Conservation (phyloP, 2,329 filamentous ascomycete species). For the Blumeriella jaapii region DNA sequence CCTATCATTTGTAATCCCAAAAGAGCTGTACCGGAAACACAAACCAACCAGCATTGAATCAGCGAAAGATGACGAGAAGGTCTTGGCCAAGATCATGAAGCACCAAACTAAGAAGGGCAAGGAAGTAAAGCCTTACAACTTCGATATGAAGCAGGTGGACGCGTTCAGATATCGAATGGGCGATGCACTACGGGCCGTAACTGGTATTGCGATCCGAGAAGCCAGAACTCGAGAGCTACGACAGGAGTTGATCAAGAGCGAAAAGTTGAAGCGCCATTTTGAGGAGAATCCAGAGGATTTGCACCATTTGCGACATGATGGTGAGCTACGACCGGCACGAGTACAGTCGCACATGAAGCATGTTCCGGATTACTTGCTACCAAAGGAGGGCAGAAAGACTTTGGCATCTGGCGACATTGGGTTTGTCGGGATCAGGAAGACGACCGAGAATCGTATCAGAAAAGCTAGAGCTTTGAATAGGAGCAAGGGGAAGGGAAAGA, state of each 20-base stretch:
- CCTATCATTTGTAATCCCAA: conserved; percentile 85
- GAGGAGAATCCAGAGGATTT: conserved; percentile 92
- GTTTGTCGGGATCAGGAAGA: conserved; percentile 58
- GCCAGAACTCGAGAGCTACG: conserved; percentile 79
- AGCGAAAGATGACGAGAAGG: conserved; percentile 72
- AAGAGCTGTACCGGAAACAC: conserved; percentile 75
- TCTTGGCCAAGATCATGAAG: conserved; percentile 67
- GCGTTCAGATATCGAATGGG: conserved; percentile 92
- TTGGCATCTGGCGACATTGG: conserved; percentile 56
- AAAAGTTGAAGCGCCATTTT: conserved; percentile 90
- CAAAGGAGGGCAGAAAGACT: conserved; percentile 59
- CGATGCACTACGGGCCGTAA: conserved; percentile 83
- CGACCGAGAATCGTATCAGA: conserved; percentile 34
- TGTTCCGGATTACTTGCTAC: conserved; percentile 87
- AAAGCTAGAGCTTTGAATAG: conserved; percentile 34
- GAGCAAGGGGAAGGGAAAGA: conserved; percentile 38
- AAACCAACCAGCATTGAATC: conserved; percentile 69
- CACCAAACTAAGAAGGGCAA: conserved; percentile 69
- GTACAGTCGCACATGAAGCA: conserved; percentile 87
- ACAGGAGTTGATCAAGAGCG: conserved; percentile 82
- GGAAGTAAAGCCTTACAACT: conserved; percentile 80
- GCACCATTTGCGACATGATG: conserved; percentile 78
- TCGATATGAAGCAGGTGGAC: conserved; percentile 89
- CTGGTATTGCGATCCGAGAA: conserved; percentile 79
- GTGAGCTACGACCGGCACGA: conserved; percentile 70